A percentile compares a stretch with the other conserved stretches of the same genome.
Evolutionary conservation across 176 grass and related monocot species (phyloP).

Genomic region (Zizania latifolia): DNA sequence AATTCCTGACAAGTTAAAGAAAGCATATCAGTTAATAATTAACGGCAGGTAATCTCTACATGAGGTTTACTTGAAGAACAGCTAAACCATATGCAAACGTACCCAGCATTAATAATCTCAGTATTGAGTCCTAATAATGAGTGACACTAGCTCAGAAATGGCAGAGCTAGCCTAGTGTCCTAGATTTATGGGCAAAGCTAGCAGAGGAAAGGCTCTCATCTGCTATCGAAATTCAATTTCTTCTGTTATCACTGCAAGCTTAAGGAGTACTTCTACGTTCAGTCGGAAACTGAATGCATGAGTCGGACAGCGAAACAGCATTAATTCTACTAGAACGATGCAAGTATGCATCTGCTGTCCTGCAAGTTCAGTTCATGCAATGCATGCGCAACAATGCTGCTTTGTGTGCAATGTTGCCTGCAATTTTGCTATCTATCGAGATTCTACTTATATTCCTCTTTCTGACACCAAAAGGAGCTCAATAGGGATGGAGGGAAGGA

Average conservation of each 20-base stretch:
- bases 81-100: not conserved
- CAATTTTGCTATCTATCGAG: not conserved
- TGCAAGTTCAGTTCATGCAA: not conserved
- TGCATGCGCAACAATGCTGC: not conserved
- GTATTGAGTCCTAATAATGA: conserved; percentile 26
- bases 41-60: conserved; percentile 7
- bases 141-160: conserved; percentile 18
- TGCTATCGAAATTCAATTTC: not conserved
- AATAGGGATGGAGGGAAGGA: conserved; percentile 4
- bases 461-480: conserved; percentile 16
- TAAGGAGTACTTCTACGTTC: too few relatives aligned
- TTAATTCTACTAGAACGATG: not conserved
- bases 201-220: not conserved
- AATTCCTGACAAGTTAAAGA: conserved; percentile 11
- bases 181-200: conserved; percentile 2
- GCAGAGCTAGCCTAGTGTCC: conserved; percentile 1
- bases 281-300: not conserved
- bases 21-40: not conserved
- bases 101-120: too few relatives aligned
- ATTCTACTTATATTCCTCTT: not conserved
- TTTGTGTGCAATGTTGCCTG: not conserved
- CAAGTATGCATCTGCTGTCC: not conserved
- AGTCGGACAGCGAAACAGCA: not conserved
- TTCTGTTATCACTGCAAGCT: not conserved
- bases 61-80: not conserved